These are phyloP conservation scores for Podaxis rugospora DNA, from an alignment of 768 basidiomycete genomes.

Conservation along the genomic window DNA sequence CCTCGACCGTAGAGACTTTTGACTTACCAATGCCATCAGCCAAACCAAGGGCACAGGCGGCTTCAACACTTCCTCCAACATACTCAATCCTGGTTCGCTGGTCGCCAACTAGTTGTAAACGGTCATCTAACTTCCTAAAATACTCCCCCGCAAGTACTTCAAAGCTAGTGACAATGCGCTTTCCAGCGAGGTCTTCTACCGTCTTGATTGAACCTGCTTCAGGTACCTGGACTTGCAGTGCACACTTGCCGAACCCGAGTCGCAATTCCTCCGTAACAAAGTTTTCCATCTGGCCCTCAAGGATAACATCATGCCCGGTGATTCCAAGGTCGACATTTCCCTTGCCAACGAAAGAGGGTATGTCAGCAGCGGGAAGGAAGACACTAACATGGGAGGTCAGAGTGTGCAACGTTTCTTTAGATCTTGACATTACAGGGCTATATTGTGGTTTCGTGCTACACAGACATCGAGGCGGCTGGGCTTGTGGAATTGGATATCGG, in stretches of 20 bases:
- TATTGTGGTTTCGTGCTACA: slow-evolving; percentile 88
- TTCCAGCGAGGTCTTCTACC: slow-evolving; percentile 80
- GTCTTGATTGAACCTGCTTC: slow-evolving; percentile 64
- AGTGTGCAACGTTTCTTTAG: neutral
- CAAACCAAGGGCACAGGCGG: slow-evolving; percentile 92
- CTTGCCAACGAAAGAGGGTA: slow-evolving; percentile 97
- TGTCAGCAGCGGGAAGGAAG: slow-evolving; percentile 95
- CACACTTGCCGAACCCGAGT: slow-evolving; percentile 91
- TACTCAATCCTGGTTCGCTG: slow-evolving; percentile 84
- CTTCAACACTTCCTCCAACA: slow-evolving; percentile 96
- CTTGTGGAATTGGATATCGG: slow-evolving; percentile 92
- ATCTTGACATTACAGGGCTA: slow-evolving; percentile 72
- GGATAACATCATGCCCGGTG: slow-evolving; percentile 96
- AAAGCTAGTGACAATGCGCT: slow-evolving; percentile 92
- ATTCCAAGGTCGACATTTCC: slow-evolving; percentile 97
- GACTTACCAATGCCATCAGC: slow-evolving; percentile 92
- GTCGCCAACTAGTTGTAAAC: slow-evolving; percentile 45
- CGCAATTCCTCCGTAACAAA: slow-evolving; percentile 76
- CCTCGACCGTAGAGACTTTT: neutral
- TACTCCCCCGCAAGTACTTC: slow-evolving; percentile 81
- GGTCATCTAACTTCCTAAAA: slow-evolving; percentile 64
- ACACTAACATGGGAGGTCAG: slow-evolving; percentile 49
- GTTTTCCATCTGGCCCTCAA: slow-evolving; percentile 80
- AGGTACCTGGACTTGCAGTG: slow-evolving; percentile 88
- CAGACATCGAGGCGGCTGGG: slow-evolving; percentile 88